A percentile compares a stretch with the other conserved stretches of the same genome.
These are phyloP conservation scores for Vickermania spadyakhi DNA, from an alignment of 208 protist species.

Conservation along the genomic window DNA sequence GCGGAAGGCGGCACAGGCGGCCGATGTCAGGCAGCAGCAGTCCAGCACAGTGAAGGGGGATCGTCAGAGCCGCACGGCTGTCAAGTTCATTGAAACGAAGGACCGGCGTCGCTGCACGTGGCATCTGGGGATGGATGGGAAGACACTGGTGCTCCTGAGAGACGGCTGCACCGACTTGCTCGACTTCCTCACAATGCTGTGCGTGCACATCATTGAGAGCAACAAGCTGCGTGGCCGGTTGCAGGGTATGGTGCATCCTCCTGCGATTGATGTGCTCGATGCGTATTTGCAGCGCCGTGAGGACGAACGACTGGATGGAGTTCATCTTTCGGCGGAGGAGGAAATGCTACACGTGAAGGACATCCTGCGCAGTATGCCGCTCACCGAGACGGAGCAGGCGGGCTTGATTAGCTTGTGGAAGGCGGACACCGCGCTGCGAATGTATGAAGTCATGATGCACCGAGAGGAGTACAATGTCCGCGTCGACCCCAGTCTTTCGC, in stretches of 20 bases:
- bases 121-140: conserved; percentile 80
- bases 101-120: conserved; percentile 82
- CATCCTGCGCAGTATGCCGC: conserved; percentile 52
- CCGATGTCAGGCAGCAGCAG: conserved; percentile 44
- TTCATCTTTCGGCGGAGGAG: conserved; percentile 18
- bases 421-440: conserved; percentile 42
- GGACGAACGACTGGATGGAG: conserved; percentile 20
- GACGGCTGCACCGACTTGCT: conserved; percentile 84
- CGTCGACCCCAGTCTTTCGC: conserved; percentile 68
- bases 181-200: conserved; percentile 84
- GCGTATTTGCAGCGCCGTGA: conserved; percentile 55
- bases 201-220: conserved; percentile 86
- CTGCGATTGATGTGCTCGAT: conserved; percentile 73
- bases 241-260: conserved; percentile 76
- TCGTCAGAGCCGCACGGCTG: conserved; percentile 19
- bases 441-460: conserved; percentile 88
- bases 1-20: conserved; percentile 42
- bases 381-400: conserved; percentile 46
- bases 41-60: conserved; percentile 9
- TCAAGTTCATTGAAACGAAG: conserved; percentile 68
- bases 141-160: conserved; percentile 76
- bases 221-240: conserved; percentile 78
- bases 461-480: conserved; percentile 87
- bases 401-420: conserved; percentile 66
- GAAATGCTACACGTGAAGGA: conserved; percentile 37